Base-by-base conservation (phyloP, 2,329 filamentous ascomycete genomes). In the Pezicula carpinea region DNA sequence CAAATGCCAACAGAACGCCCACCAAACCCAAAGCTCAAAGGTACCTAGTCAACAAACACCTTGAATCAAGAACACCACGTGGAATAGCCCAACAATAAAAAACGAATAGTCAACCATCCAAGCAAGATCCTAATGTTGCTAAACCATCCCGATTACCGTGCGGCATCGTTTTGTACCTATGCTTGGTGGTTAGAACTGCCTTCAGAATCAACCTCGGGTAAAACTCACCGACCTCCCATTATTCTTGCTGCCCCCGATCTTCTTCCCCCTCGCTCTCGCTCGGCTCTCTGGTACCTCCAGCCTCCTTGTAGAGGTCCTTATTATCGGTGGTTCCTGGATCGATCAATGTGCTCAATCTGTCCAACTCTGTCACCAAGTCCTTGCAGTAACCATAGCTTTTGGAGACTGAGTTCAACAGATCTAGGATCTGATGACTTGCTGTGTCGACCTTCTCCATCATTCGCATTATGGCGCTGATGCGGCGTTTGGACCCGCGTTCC, bases 321-420 rank as follows among this genome's bases (percentile, higher is more conserved):
- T 55, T 54, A 14, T 10, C 38, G 15, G 54, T 51, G 18, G 36
- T 38, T 8, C 47, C 41, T 7, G 55, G 55, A 31, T 57, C 43
- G 5, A 61, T 39, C 19, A 58, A 40, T 5, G 3, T 26, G 29
- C 53, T 53, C 47, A 59, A 19, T 32, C 49, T 29, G 1, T 49
- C 31, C 32, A 61, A 43, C 44, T 61, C 58, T 3, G 29, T 34
- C 15, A 55, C 6, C 23, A 60, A 47, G 13, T 47, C 49, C 17
- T 47, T 48, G 41, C 59, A 60, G 33, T 56, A 44, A 7, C 54
- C 47, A 29, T 48, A 41, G 2, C 44, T 42, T 15, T 48, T 48
- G 7, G 33, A n/a, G 23, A 46, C 50, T 7, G 42, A 43, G 2
- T 53, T 18, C 26, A 54, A 44, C 19, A 61, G 49, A 3, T 51